phyloP scores from a whole-genome alignment of 1,139 yeast species.

The Kazachstania sp. region DNA sequence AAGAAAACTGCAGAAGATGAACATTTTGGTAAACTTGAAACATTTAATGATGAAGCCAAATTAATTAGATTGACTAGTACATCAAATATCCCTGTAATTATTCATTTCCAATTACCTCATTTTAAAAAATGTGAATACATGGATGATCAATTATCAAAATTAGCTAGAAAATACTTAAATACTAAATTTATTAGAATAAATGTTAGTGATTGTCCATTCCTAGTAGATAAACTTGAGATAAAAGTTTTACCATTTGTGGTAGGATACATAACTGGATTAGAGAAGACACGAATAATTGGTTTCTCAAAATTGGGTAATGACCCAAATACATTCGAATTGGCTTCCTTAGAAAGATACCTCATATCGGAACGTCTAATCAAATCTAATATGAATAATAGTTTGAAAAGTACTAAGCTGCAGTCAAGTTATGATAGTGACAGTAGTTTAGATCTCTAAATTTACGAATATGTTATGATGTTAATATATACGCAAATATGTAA shows the following conservation, averaged over 20 bases:
- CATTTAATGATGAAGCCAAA: constrained; percentile 43
- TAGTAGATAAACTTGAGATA: constrained; percentile 52
- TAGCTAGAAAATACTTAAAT: constrained; percentile 52
- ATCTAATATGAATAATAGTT: not conserved
- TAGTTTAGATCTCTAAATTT: constrained; percentile 32
- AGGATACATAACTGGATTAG: constrained; percentile 53
- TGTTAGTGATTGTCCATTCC: constrained; percentile 63
- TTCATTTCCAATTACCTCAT: constrained; percentile 57
- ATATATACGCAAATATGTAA: not conserved
- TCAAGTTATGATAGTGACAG: constrained; percentile 32
- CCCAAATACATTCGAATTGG: constrained; percentile 35
- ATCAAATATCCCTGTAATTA: constrained; percentile 41
- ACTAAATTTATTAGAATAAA: constrained; percentile 49
- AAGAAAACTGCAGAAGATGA: constrained; percentile 31
- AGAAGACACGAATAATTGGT: constrained; percentile 53
- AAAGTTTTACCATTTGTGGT: constrained; percentile 66
- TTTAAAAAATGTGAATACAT: constrained; percentile 54
- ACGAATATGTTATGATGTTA: not conserved
- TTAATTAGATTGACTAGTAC: constrained; percentile 45
- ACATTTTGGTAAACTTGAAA: constrained; percentile 38
- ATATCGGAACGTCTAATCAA: constrained; percentile 16
- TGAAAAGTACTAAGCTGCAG: not conserved
- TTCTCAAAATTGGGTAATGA: constrained; percentile 46
- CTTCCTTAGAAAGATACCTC: constrained; percentile 41
- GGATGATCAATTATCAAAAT: constrained; percentile 40